phyloP scores from a whole-genome alignment of 371 early-diverging fungal genomes.

The Conidiobolus incongruus region DNA sequence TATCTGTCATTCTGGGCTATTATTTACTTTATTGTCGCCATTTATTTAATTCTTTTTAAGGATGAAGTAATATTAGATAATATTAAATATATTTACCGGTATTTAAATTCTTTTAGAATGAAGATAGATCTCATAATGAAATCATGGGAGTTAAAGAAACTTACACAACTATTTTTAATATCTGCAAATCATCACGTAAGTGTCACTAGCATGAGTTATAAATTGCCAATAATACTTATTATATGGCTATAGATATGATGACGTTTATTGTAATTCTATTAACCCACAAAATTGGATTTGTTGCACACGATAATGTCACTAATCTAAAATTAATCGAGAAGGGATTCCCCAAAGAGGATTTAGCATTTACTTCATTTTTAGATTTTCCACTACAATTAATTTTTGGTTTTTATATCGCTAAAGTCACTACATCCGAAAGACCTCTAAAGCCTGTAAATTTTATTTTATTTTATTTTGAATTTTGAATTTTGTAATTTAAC shows the following conservation, averaged over 20 bases:
- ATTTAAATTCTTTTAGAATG: background rate
- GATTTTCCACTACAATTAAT: slow-evolving; percentile 92
- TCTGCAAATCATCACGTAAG: slow-evolving; percentile 46
- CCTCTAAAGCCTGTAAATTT: slow-evolving; percentile 66
- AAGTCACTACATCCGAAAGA: slow-evolving; percentile 69
- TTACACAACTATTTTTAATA: slow-evolving; percentile 39
- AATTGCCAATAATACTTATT: background rate
- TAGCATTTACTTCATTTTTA: slow-evolving; percentile 74
- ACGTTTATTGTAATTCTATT: slow-evolving; percentile 55
- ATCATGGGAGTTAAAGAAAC: slow-evolving; percentile 16
- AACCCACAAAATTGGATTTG: slow-evolving; percentile 80
- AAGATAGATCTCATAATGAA: slow-evolving; percentile 9
- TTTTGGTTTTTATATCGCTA: slow-evolving; percentile 91
- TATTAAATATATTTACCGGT: background rate
- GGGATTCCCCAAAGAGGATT: slow-evolving; percentile 83
- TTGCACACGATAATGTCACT: slow-evolving; percentile 83
- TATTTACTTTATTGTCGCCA: slow-evolving; percentile 62
- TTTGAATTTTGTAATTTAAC: slow-evolving; percentile 20
- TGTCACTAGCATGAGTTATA: background rate
- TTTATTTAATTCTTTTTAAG: slow-evolving; percentile 57
- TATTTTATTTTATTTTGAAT: slow-evolving; percentile 33
- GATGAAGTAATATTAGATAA: slow-evolving; percentile 23
- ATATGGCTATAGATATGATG: slow-evolving; percentile 35
- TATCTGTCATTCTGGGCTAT: slow-evolving; percentile 86
- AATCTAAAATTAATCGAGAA: slow-evolving; percentile 81